Evolutionary conservation across 78 protist species (phyloP), one percentile per base, ranked within the genome.

Genomic region (Chrysochromulina tobinii): DNA sequence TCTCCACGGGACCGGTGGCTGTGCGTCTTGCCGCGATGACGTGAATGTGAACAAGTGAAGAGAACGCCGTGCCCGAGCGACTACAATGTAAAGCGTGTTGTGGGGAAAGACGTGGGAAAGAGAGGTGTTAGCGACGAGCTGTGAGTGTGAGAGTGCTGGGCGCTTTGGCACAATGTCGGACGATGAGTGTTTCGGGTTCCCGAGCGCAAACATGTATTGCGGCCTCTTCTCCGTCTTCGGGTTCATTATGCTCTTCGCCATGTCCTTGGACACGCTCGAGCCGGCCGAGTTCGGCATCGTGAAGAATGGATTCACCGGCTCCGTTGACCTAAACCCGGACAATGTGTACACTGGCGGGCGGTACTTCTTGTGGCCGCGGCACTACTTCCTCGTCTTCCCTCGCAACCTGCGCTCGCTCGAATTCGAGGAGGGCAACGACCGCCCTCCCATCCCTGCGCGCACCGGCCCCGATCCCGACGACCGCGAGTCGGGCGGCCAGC

Each of bases 401-500:
- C 58, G 61, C 25, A 50, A 3, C 27, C 85, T 7, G 12, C 50
- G 15, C 50, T 1, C 11, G 51, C 48, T 68, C 48, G 48, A 21
- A 7, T 68, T n/a, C 50, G 50, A 3, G 8, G 77, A 68, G 50
- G 72, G 23, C 27, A 20, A 20, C 72, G 15, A 20, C 72, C 72
- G 72, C 72, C 8, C 8, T 11, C 51, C 77, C 11, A 68, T 68
- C 50, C 27, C 27, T 2, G 77, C 77, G 27, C 77, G 77, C 77
- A n/a, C 77, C 11, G 85, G 85, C 11, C 85, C 85, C 11, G 85
- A 77, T 14, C 85, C 85, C 27, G 61, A 50, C 38, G 85, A 77
- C 85, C 12, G 20, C 38, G 85, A 77, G 27, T 77, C 85, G 2
- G 85, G 85, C 61, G 85, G 85, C 38, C 85, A 77, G 61, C 85